Conservation (phyloP, 352 stramenopile genomes). For the Phytopythium oedochilum region DNA sequence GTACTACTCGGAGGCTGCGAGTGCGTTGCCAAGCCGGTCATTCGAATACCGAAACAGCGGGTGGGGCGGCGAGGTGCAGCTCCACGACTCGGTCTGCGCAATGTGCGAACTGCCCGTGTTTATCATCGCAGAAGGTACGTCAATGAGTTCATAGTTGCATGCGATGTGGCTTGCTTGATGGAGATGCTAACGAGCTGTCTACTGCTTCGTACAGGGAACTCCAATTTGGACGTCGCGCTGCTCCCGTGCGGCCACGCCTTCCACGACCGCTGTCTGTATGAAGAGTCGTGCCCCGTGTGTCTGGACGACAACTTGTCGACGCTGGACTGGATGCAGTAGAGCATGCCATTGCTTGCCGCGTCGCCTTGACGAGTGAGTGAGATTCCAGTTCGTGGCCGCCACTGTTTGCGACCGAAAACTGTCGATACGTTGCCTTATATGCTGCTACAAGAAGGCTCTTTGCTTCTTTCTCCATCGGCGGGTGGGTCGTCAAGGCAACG, state of each 20-base stretch:
- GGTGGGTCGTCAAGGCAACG: too few relatives aligned
- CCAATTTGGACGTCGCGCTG: slow-evolving; percentile 69
- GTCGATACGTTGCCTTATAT: too few relatives aligned
- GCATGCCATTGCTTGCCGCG: neutral
- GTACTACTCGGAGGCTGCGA: slow-evolving; percentile 3
- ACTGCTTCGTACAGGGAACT: slow-evolving; percentile 38
- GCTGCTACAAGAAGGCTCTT: too few relatives aligned
- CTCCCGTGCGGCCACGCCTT: slow-evolving; percentile 81
- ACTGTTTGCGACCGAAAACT: too few relatives aligned
- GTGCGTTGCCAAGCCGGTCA: slow-evolving; percentile 28
- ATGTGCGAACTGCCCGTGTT: slow-evolving; percentile 77
- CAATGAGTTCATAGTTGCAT: neutral
- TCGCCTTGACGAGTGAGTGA: neutral
- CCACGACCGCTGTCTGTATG: slow-evolving; percentile 55
- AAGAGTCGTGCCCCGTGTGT: slow-evolving; percentile 64
- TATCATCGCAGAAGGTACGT: slow-evolving; percentile 70
- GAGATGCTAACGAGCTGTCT: neutral
- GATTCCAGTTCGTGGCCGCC: too few relatives aligned
- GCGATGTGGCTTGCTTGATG: slow-evolving; percentile 4
- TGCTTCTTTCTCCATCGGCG: too few relatives aligned
- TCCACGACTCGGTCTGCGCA: slow-evolving; percentile 74
- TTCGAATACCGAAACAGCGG: slow-evolving; percentile 86
- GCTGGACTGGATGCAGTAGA: slow-evolving; percentile 20
- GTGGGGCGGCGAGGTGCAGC: slow-evolving; percentile 82
- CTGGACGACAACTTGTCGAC: slow-evolving; percentile 51